Base-by-base conservation (phyloP, 2,329 filamentous ascomycete species). In the Phialocephala subalpina region DNA sequence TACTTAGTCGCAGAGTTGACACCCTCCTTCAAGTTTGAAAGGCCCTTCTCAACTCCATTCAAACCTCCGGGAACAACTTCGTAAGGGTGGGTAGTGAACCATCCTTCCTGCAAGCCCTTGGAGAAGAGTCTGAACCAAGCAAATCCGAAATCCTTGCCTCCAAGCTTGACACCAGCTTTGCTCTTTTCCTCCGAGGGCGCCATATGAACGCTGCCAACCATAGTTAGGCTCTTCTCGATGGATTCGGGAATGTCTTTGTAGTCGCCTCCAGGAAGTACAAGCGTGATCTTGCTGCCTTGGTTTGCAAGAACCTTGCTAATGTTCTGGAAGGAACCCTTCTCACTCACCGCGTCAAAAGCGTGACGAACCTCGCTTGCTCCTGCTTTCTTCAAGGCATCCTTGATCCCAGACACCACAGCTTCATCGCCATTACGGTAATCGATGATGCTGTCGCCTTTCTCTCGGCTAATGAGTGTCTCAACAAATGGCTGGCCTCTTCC, bases 1-100 rank as follows among this genome's bases (percentile, higher is more conserved):
- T 89, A 91, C 78, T 92, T 92, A 0, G 86, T 80, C 1, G 82
- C 89, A 72, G 85, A 89, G 25, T 85, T 87, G 76, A 86, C 87
- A 0, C 89, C 89, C 33, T 80, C 81, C 74, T 83, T 86, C 73
- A 92, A 74, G 68, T 86, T 83, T 69, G 76, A 75, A 76, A 91
- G 73, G 0, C 79, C 88, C 38, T 73, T 77, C 72, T 88, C 78
- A 1, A 86, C 73, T 2, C 83, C 82, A 35, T 77, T 77, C 60
- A 86, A 69, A 0, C 84, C 84, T 1, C 83, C 83, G 0, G 81
- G 77, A 0, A 87, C 75, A 14, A 88, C 79, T 74, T 87, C 83
- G 53, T 79, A 76, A 49, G 83, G 83, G 73, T 87, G 85, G 7
- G 75, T 72, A 66, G 74, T 78, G 60, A 87, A 82, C 78, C 80